These are phyloP conservation scores for Zygoascus biomembranicola DNA, from an alignment of 805 yeast genomes.

Conservation along the genomic window DNA sequence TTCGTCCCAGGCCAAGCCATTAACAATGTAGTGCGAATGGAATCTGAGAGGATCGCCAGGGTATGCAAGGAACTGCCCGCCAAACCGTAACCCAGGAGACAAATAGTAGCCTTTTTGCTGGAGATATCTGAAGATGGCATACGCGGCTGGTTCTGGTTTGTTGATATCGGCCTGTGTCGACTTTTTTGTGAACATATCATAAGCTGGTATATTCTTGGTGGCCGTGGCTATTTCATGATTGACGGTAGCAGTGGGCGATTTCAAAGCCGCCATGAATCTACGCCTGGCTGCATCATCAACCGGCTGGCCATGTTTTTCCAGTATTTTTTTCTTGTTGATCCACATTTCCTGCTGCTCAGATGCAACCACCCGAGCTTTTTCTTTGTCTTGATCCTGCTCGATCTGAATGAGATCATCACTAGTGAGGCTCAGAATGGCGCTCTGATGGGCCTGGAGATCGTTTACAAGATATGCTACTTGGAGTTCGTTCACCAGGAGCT, in stretches of 20 bases:
- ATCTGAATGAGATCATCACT: slow-evolving; percentile 14
- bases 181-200: neutral
- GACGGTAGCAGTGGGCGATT: neutral
- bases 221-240: slow-evolving; percentile 6
- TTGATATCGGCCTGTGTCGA: neutral
- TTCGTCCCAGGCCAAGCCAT: slow-evolving; percentile 40
- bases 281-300: slow-evolving; percentile 6
- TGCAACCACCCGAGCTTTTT: slow-evolving; percentile 15
- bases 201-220: slow-evolving; percentile 8
- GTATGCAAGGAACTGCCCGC: slow-evolving; percentile 80
- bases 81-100: slow-evolving; percentile 85
- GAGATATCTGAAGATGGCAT: slow-evolving; percentile 34
- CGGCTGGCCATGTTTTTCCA: slow-evolving; percentile 10
- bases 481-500: slow-evolving; percentile 47
- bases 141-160: slow-evolving; percentile 11
- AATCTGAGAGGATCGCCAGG: slow-evolving; percentile 92
- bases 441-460: slow-evolving; percentile 27
- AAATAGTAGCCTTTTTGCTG: slow-evolving; percentile 42
- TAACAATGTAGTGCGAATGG: slow-evolving; percentile 78
- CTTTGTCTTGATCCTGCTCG: slow-evolving; percentile 11
- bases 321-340: slow-evolving; percentile 14
- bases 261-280: slow-evolving; percentile 4
- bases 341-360: slow-evolving; percentile 13
- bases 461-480: slow-evolving; percentile 39
- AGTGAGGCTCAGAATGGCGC: slow-evolving; percentile 11